Base-by-base conservation (phyloP, 2,329 filamentous ascomycete species). In the Fusarium solani-melongenae region DNA sequence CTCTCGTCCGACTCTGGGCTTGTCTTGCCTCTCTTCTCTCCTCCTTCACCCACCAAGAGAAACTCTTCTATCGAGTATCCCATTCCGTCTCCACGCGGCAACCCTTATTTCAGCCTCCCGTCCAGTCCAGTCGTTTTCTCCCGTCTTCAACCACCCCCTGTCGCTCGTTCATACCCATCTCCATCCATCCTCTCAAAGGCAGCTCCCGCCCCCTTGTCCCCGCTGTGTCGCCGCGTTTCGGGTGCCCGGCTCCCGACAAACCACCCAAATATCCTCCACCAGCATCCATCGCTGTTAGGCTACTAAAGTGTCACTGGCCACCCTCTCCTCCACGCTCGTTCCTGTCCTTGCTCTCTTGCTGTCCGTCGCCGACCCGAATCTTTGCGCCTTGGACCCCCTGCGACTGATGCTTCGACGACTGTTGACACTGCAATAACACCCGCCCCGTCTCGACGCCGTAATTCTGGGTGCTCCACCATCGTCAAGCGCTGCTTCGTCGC, bases 161-260 rank as follows among this genome's bases (percentile, higher is more conserved):
- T 74, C 76, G 68, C 69, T 77, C 74, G 75, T 71, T 75, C 70
- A 69, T 72, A 70, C 61, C 60, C 66, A 55, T 72, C 36, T 66
- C n/a, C 38, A 46, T 49, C 15, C 44, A 49, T 29, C 44, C 22
- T 46, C 22, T 8, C 46, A 51, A n/a, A 51, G 46, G 46, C 46
- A 51, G 46, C 46, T 51, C 46, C 31, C 51, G 31, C 53, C 61
- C 68, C 71, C 65, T 62, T 66, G 67, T 70, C 65, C 56, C 68
- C 61, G 70, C 65, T 59, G 64, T 72, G 62, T 64, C 69, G 67
- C 71, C 63, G 73, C 65, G 67, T 71, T 66, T 77, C 72, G 74
- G 76, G 61, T 71, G 44, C 49, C 63, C 71, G 71, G 66, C 58
- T 69, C 38, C 65, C 72, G 68, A 68, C 59, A 66, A 65, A 56